These are phyloP conservation scores for Liriodendron chinense DNA, from an alignment of 164 flowering plant genomes.

Conservation along the genomic window DNA sequence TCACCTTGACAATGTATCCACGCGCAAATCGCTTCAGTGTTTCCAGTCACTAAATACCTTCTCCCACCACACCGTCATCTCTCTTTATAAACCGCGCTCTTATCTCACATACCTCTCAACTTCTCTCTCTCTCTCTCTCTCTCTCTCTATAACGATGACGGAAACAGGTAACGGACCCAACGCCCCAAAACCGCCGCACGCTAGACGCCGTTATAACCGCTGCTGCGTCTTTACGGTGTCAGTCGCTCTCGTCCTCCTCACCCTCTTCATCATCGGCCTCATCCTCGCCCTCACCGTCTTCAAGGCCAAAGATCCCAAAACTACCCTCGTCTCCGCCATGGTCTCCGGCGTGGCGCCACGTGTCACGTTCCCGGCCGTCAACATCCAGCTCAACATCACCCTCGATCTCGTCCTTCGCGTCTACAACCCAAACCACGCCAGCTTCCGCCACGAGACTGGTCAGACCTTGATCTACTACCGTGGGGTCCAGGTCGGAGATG, in stretches of 20 bases:
- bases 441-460: conserved; percentile 38
- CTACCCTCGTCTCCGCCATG: conserved; percentile 29
- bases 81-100: too few relatives aligned
- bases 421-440: conserved; percentile 38
- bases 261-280: conserved; percentile 23
- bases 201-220: neutral
- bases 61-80: too few relatives aligned
- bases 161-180: neutral
- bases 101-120: too few relatives aligned
- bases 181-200: neutral
- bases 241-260: conserved; percentile 8
- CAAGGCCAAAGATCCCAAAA: conserved; percentile 33
- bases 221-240: neutral
- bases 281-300: conserved; percentile 47
- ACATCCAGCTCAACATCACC: conserved; percentile 48
- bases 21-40: too few relatives aligned
- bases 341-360: conserved; percentile 44
- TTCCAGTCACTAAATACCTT: too few relatives aligned
- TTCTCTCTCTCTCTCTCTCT: neutral
- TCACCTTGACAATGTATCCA: too few relatives aligned
- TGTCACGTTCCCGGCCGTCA: conserved; percentile 29
- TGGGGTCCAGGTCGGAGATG: conserved; percentile 42
- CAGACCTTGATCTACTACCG: conserved; percentile 26
- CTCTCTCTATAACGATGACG: neutral
- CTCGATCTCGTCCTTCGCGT: conserved; percentile 27